Evolutionary conservation across 495 filamentous ascomycete genomes (phyloP).

Genomic region (Penicillium atrosanguineum): DNA sequence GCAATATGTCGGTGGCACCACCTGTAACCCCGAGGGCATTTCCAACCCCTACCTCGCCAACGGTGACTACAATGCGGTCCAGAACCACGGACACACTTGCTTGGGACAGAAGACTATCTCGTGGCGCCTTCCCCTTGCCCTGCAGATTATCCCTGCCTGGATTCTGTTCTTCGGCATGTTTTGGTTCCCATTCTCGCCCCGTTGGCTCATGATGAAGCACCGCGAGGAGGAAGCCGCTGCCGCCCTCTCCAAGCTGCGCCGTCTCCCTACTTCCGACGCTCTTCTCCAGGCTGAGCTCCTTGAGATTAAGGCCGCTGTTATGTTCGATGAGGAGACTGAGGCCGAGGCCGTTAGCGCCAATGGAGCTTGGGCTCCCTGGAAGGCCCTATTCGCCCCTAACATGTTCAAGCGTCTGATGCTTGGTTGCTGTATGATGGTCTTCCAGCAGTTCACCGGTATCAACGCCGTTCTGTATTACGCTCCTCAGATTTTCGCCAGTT

Average conservation of each 20-base stretch:
- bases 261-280: constrained; percentile 56
- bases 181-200: constrained; percentile 56
- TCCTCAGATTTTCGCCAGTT: constrained; percentile 28
- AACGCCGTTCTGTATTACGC: constrained; percentile 66
- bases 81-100: constrained; percentile 69
- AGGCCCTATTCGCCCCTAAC: constrained; percentile 43
- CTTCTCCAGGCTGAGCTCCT: constrained; percentile 63
- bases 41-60: constrained; percentile 24
- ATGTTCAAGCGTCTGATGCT: constrained; percentile 67
- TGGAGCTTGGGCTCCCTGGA: constrained; percentile 59
- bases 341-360: constrained; percentile 50
- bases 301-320: constrained; percentile 57
- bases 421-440: constrained; percentile 43
- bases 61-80: constrained; percentile 27
- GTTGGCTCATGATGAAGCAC: constrained; percentile 64
- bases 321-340: constrained; percentile 56
- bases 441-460: constrained; percentile 63
- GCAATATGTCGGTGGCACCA: constrained; percentile 59
- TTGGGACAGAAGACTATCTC: constrained; percentile 40
- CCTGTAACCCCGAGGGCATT: constrained; percentile 47
- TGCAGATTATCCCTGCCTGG: constrained; percentile 48
- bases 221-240: constrained; percentile 59
- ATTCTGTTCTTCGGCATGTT: constrained; percentile 48
- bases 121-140: constrained; percentile 50
- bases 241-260: constrained; percentile 65